Conservation (phyloP, 148 eudicot genomes). For the Amaranthus hypochondriacus region DNA sequence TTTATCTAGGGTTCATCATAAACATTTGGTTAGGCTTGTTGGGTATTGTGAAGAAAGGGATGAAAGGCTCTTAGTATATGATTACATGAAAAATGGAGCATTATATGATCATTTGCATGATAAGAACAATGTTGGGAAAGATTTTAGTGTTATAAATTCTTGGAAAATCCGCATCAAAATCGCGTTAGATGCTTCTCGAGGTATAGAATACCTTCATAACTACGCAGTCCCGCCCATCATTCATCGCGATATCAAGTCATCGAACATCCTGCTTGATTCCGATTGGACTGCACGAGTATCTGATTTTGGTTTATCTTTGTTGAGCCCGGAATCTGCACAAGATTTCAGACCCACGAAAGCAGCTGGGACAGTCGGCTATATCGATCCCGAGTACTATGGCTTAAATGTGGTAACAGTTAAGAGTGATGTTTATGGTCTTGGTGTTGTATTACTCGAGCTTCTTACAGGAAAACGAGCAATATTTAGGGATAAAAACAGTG, state of each 20-base stretch:
- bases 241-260: constrained; percentile 86
- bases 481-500: constrained; percentile 44
- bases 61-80: constrained; percentile 83
- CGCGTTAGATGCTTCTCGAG: constrained; percentile 79
- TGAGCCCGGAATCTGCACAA: constrained; percentile 56
- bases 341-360: constrained; percentile 63
- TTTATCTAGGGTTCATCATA: constrained; percentile 83
- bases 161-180: constrained; percentile 89
- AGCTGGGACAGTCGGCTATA: constrained; percentile 92
- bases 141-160: constrained; percentile 53
- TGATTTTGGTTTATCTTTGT: constrained; percentile 85
- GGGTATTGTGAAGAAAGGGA: constrained; percentile 93
- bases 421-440: constrained; percentile 94
- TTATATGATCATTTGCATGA: constrained; percentile 76
- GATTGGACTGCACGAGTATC: constrained; percentile 92
- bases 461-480: constrained; percentile 83
- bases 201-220: constrained; percentile 85
- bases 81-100: constrained; percentile 90
- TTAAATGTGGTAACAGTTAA: constrained; percentile 84
- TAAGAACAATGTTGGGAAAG: constrained; percentile 57
- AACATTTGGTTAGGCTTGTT: constrained; percentile 86
- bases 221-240: constrained; percentile 96
- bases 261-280: constrained; percentile 75
- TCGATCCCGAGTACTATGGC: constrained; percentile 94
- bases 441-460: constrained; percentile 83